phyloP scores from a whole-genome alignment of 2,329 filamentous ascomycete species.

The Colletotrichum caudatum region DNA sequence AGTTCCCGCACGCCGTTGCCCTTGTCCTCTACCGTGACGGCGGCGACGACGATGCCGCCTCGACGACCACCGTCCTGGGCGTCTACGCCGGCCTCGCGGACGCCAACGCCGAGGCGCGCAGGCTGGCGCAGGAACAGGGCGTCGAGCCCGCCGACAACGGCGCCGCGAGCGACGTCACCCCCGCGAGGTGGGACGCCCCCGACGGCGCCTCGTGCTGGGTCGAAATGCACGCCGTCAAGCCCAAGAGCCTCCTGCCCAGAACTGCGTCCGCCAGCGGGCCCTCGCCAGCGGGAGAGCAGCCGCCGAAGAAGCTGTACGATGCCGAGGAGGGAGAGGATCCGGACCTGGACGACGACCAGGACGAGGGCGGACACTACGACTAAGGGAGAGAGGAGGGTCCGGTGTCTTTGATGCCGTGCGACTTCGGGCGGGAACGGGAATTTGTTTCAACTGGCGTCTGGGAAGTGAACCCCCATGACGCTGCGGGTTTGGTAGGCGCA shows the following conservation, averaged over 20 bases:
- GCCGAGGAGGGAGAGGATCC: conserved; percentile 51
- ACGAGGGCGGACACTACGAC: conserved; percentile 38
- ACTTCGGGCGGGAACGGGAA: neutral
- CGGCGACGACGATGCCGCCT: conserved; percentile 32
- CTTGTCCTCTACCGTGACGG: conserved; percentile 51
- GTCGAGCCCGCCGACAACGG: conserved; percentile 7
- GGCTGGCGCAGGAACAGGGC: conserved; percentile 47
- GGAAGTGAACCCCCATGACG: neutral
- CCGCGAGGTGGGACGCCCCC: conserved; percentile 51
- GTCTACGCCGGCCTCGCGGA: conserved; percentile 51
- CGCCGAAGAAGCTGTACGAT: conserved; percentile 49
- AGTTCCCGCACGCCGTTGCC: conserved; percentile 46
- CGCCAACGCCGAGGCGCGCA: conserved; percentile 52
- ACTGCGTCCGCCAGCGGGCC: conserved; percentile 1
- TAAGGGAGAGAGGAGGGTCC: neutral
- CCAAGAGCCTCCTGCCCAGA: conserved; percentile 39
- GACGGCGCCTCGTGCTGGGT: conserved; percentile 54
- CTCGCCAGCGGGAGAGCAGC: conserved; percentile 28
- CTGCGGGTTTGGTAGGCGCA: conserved; percentile 1
- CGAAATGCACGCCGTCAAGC: conserved; percentile 50
- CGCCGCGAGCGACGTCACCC: conserved; percentile 44
- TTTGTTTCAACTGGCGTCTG: neutral
- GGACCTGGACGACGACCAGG: conserved; percentile 46
- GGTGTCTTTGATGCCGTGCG: neutral
- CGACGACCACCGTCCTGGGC: conserved; percentile 46